Evolutionary conservation across 495 filamentous ascomycete genomes (phyloP).

Genomic region (Penicillium fimorum): DNA sequence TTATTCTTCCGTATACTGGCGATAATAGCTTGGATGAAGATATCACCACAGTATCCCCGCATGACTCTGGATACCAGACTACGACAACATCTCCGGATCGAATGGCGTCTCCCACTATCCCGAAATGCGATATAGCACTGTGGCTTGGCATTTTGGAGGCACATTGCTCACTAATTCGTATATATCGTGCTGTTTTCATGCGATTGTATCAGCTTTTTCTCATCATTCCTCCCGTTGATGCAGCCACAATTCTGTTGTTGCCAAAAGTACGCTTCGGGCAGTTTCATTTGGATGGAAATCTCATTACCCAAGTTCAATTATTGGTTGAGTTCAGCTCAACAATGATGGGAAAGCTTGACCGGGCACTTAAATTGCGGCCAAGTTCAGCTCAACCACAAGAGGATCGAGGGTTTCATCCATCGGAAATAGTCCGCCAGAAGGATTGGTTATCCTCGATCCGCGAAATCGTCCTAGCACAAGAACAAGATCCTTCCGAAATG

Average conservation of each 20-base stretch:
- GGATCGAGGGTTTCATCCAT: neutral
- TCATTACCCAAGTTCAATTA: slow-evolving; percentile 15
- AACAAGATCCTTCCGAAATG: slow-evolving; percentile 8
- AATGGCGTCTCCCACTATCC: neutral
- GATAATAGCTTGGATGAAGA: neutral
- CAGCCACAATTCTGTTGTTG: slow-evolving; percentile 11
- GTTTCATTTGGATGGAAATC: slow-evolving; percentile 16
- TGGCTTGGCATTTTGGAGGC: slow-evolving; percentile 17
- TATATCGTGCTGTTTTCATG: slow-evolving; percentile 22
- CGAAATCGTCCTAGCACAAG: slow-evolving; percentile 18
- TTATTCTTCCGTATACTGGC: neutral
- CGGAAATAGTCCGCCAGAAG: neutral
- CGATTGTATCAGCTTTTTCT: slow-evolving; percentile 23
- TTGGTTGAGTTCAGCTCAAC: slow-evolving; percentile 19
- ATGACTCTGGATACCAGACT: slow-evolving; percentile 17
- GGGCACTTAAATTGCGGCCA: slow-evolving; percentile 6
- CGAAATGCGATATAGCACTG: slow-evolving; percentile 8
- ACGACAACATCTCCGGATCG: neutral
- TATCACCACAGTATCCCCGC: slow-evolving; percentile 7
- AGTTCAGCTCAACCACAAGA: neutral
- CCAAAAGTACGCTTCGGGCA: slow-evolving; percentile 16
- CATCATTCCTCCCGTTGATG: slow-evolving; percentile 18
- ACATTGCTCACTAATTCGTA: slow-evolving; percentile 17
- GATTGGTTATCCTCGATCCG: slow-evolving; percentile 10
- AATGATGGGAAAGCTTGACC: slow-evolving; percentile 20